Base-by-base conservation (phyloP, 352 stramenopile species). In the Chrysophaeum taylorii region DNA sequence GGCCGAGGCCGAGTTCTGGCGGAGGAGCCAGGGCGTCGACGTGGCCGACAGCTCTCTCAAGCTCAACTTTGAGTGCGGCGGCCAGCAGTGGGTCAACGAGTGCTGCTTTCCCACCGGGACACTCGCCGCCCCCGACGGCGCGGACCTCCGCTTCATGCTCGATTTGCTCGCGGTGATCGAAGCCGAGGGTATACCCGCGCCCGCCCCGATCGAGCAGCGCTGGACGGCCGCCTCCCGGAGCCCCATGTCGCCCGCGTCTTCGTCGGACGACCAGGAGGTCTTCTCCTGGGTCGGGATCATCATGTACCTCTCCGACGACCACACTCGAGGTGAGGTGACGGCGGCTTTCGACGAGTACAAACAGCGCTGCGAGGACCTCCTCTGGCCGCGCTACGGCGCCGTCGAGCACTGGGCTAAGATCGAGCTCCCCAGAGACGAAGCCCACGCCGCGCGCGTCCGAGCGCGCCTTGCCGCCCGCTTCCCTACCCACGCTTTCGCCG, bases 211-310 rank as follows among this genome's bases (percentile, higher is more conserved):
- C 71, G 95, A 99, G 80, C 95, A 99, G 79, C 85, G 95, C 27
- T 99, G 95, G 95, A 94, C 91, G 0, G 81, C 89, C 57, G 82
- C 82, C 37, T 97, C 90, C 48, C 85, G 78, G 31, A 95, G 92
- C 2, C 75, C 75, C 14, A 94, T 98, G 83, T 97, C 89, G 52
- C 94, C 94, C 18, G 93, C 92, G 14, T 86, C 83, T 75, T 83
- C 87, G 33, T 54, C 52, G 53, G 42, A 67, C 50, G 2, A 37
- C 12, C 43, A 70, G 15, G 83, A 89, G 68, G 66, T 94, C 16
- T 92, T 92, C 71, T 96, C 85, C 36, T 99, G 95, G 95, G 92
- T 99, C 36, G 95, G 95, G 66, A 89, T 98, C 53, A 98, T 99
- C 60, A 85, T 98, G 79, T 99, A 96, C 77, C 16, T 61, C 50